phyloP scores from a whole-genome alignment of 2,329 filamentous ascomycete species.

The Fusarium xyrophilum region DNA sequence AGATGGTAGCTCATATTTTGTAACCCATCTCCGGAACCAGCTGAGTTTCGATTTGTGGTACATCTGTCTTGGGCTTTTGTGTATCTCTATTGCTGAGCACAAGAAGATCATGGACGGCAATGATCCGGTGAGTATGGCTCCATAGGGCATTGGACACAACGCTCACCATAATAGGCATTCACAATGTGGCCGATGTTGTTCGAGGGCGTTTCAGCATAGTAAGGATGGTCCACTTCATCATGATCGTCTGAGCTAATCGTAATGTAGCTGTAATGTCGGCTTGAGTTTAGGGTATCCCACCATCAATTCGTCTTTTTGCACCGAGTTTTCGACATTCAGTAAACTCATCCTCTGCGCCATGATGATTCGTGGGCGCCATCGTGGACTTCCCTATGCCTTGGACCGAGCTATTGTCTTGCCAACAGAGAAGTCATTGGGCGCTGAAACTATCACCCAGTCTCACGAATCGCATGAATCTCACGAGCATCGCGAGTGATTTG shows the following conservation, averaged over 20 bases:
- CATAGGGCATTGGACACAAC: fast-evolving
- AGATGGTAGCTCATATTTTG: slow-evolving; percentile 41
- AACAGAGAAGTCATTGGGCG: slow-evolving; percentile 31
- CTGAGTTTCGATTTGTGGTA: slow-evolving; percentile 53
- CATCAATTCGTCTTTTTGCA: slow-evolving; percentile 42
- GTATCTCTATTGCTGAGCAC: slow-evolving; percentile 45
- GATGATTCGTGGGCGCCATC: slow-evolving; percentile 50
- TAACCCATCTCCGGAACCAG: slow-evolving; percentile 48
- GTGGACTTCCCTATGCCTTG: slow-evolving; percentile 46
- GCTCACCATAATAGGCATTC: slow-evolving; percentile 36
- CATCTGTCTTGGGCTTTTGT: slow-evolving; percentile 49
- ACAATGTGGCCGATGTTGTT: slow-evolving; percentile 46
- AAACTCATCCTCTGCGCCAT: slow-evolving; percentile 49
- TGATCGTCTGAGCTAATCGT: slow-evolving; percentile 3
- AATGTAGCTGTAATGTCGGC: slow-evolving; percentile 46
- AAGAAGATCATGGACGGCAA: slow-evolving; percentile 36
- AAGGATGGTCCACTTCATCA: slow-evolving; percentile 8
- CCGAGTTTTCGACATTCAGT: slow-evolving; percentile 44
- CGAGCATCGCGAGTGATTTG: slow-evolving; percentile 23
- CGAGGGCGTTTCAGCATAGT: slow-evolving; percentile 47
- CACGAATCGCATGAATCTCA: slow-evolving; percentile 10
- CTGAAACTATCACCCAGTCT: slow-evolving; percentile 8
- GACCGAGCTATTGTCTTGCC: slow-evolving; percentile 48
- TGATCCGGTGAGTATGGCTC: slow-evolving; percentile 34
- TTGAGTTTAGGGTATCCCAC: slow-evolving; percentile 46